Conservation (phyloP, 2,329 filamentous ascomycete species). For the Epichloe aotearoae region DNA sequence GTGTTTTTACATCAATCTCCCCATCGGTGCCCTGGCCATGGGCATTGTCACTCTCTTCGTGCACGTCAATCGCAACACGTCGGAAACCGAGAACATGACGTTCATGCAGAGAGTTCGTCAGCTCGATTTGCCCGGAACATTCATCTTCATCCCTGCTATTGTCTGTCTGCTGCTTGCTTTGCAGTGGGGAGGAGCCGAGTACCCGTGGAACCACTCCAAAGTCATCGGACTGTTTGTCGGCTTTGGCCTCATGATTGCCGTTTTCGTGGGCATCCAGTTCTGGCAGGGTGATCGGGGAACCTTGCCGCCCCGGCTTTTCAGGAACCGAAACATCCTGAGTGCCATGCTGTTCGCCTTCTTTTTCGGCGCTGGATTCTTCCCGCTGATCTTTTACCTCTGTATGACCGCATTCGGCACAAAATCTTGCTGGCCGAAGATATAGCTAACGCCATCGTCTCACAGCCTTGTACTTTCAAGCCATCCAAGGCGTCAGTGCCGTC, state of each 20-base stretch:
- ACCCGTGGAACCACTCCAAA: constrained; percentile 34
- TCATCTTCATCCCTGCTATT: constrained; percentile 37
- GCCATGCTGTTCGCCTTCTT: constrained; percentile 33
- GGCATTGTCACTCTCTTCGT: constrained; percentile 34
- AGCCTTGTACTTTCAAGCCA: constrained; percentile 41
- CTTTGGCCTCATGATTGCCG: constrained; percentile 28
- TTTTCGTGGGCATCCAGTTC: constrained; percentile 35
- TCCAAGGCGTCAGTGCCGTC: constrained; percentile 38
- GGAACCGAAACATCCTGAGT: constrained; percentile 26
- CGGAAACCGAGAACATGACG: constrained; percentile 19
- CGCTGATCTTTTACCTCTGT: constrained; percentile 40
- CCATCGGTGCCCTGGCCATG: constrained; percentile 34
- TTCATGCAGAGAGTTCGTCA: constrained; percentile 26
- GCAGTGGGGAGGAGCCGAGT: constrained; percentile 41
- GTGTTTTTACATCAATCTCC: constrained; percentile 37
- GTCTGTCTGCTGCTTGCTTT: constrained; percentile 41
- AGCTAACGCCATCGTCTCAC: neutral
- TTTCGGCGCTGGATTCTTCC: constrained; percentile 38
- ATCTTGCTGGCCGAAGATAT: constrained; percentile 6
- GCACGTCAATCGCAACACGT: constrained; percentile 23
- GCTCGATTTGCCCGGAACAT: constrained; percentile 36
- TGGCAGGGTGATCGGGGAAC: constrained; percentile 30
- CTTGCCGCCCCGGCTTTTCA: constrained; percentile 32
- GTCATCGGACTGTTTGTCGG: constrained; percentile 40
- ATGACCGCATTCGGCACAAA: constrained; percentile 6